Evolutionary conservation across 1,284 basidiomycete species (phyloP).

Genomic region (Trametes versicolor): DNA sequence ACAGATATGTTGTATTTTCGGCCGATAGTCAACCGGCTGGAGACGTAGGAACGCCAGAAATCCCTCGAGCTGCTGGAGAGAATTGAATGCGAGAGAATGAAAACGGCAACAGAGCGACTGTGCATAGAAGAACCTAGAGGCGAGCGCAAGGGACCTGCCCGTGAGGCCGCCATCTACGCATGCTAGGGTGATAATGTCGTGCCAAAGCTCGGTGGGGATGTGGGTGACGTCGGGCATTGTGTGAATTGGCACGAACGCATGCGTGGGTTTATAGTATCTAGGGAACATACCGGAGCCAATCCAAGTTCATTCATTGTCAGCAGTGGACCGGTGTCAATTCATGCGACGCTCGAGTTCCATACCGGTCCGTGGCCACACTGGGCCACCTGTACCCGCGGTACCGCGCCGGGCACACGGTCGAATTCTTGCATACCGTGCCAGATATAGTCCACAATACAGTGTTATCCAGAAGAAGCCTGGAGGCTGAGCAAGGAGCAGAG

Average conservation of each 20-base stretch:
- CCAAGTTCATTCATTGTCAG: background rate
- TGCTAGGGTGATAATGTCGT: background rate
- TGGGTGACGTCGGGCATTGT: background rate
- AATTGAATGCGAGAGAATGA: constrained; percentile 14
- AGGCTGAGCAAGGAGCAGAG: too few relatives aligned
- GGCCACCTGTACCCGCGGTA: background rate
- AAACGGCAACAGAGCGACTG: constrained; percentile 9
- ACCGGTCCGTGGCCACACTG: background rate
- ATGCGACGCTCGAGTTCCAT: background rate
- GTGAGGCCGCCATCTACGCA: constrained; percentile 21
- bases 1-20: constrained; percentile 5
- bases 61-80: constrained; percentile 8
- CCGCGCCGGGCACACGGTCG: background rate
- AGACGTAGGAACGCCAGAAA: constrained; percentile 2
- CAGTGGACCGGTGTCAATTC: background rate
- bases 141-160: constrained; percentile 20
- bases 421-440: background rate
- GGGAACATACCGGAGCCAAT: background rate
- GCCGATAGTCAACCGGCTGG: constrained; percentile 2
- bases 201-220: constrained; percentile 14
- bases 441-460: too few relatives aligned
- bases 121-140: constrained; percentile 22
- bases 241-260: background rate
- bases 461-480: too few relatives aligned
- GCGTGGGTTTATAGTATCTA: background rate